Conservation (phyloP, 1,284 basidiomycete species). For the Cryptococcus sp. region DNA sequence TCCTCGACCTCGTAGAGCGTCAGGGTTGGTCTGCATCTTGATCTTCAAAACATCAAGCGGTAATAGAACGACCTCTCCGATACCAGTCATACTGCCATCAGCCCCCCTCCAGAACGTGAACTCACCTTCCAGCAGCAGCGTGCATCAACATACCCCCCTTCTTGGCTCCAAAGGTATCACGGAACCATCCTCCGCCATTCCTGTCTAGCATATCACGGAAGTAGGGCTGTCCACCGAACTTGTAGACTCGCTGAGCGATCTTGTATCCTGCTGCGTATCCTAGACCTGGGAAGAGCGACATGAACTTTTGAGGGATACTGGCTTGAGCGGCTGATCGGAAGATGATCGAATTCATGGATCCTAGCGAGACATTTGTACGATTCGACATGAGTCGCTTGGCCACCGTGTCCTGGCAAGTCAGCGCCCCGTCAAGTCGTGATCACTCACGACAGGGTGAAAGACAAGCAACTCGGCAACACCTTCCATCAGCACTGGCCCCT, state of each 20-base stretch:
- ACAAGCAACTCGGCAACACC: constrained; percentile 91
- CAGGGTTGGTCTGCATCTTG: constrained; percentile 95
- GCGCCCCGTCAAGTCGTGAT: not conserved
- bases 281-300: constrained; percentile 94
- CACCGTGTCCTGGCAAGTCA: constrained; percentile 65
- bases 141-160: constrained; percentile 95
- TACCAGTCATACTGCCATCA: constrained; percentile 72
- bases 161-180: constrained; percentile 83
- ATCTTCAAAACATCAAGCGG: constrained; percentile 97
- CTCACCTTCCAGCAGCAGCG: constrained; percentile 84
- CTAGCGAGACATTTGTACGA: constrained; percentile 68
- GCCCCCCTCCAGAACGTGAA: not conserved
- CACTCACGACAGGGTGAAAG: constrained; percentile 68
- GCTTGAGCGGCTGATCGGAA: constrained; percentile 82
- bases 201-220: constrained; percentile 87
- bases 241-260: constrained; percentile 87
- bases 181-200: constrained; percentile 72
- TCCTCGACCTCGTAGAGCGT: constrained; percentile 89
- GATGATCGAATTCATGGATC: constrained; percentile 67
- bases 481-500: constrained; percentile 38
- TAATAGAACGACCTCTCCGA: constrained; percentile 93
- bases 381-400: constrained; percentile 98
- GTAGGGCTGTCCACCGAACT: constrained; percentile 98
- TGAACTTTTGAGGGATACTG: constrained; percentile 63
- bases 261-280: constrained; percentile 99